These are phyloP conservation scores for Termitomyces sp. DNA, from an alignment of 768 basidiomycete genomes.

Conservation along the genomic window DNA sequence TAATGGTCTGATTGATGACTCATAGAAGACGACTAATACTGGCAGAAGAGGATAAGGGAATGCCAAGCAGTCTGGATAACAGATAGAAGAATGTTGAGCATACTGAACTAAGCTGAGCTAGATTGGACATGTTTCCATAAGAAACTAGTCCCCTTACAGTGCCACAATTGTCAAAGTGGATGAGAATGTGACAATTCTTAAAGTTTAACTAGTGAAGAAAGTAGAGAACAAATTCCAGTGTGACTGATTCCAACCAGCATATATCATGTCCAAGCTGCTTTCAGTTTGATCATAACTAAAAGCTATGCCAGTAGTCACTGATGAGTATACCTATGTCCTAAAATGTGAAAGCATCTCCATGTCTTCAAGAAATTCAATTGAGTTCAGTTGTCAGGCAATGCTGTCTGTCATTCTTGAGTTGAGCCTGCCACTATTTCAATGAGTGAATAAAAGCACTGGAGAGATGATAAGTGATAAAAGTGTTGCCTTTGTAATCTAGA, in stretches of 20 bases:
- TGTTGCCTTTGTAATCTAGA: constrained; percentile 16
- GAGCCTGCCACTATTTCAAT: constrained; percentile 25
- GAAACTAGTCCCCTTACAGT: too few species aligned
- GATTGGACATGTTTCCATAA: too few species aligned
- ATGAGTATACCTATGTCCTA: neutral
- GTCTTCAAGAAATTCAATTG: neutral
- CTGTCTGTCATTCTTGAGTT: neutral
- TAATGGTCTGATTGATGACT: too few species aligned
- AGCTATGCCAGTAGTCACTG: neutral
- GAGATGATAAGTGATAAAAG: constrained; percentile 10
- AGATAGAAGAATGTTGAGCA: too few species aligned
- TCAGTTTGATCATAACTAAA: neutral
- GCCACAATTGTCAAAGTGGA: neutral
- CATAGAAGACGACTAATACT: too few species aligned
- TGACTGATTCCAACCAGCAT: neutral
- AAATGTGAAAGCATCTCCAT: too few species aligned
- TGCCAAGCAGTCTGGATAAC: too few species aligned
- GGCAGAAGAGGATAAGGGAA: too few species aligned
- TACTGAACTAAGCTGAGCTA: too few species aligned
- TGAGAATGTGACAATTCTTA: neutral
- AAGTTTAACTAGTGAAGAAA: neutral
- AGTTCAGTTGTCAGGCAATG: neutral
- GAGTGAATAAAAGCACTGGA: constrained; percentile 16
- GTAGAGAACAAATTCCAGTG: neutral
- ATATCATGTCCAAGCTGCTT: neutral